Conservation (phyloP, 805 yeast species). For the Groenewaldozyma salmanticensis region DNA sequence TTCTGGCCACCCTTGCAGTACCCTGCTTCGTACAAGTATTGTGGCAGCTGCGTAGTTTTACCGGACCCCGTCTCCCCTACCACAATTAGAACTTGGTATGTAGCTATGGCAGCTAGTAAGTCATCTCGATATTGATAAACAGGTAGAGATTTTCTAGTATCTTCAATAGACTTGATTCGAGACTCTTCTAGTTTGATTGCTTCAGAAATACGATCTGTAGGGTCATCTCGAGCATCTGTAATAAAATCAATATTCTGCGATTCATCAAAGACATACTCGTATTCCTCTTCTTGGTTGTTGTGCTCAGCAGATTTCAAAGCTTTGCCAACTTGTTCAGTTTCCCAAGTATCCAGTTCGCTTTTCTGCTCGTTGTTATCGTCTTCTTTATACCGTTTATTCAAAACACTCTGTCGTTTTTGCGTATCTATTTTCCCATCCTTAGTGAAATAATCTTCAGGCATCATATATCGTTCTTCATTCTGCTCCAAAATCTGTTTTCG, state of each 20-base stretch:
- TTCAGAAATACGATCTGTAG: slow-evolving; percentile 7
- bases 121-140: slow-evolving; percentile 56
- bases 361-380: slow-evolving; percentile 20
- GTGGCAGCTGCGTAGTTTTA: slow-evolving; percentile 89
- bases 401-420: slow-evolving; percentile 42
- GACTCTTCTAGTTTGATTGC: slow-evolving; percentile 29
- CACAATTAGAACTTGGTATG: slow-evolving; percentile 60
- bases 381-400: slow-evolving; percentile 31
- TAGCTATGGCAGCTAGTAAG: slow-evolving; percentile 48
- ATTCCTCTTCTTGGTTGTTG: slow-evolving; percentile 35
- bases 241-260: slow-evolving; percentile 51
- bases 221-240: slow-evolving; percentile 23
- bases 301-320: slow-evolving; percentile 34
- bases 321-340: slow-evolving; percentile 38
- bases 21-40: slow-evolving; percentile 75
- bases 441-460: slow-evolving; percentile 52
- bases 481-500: slow-evolving; percentile 27
- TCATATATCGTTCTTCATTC: slow-evolving; percentile 32
- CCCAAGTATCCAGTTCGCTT: slow-evolving; percentile 52
- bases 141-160: slow-evolving; percentile 54
- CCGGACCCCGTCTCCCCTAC: slow-evolving; percentile 94
- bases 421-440: slow-evolving; percentile 44
- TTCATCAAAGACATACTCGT: slow-evolving; percentile 70
- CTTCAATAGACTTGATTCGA: slow-evolving; percentile 26
- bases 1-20: slow-evolving; percentile 44